These are phyloP conservation scores for Geoglossum cookeanum DNA, from an alignment of 2,329 filamentous ascomycete genomes.

Conservation along the genomic window DNA sequence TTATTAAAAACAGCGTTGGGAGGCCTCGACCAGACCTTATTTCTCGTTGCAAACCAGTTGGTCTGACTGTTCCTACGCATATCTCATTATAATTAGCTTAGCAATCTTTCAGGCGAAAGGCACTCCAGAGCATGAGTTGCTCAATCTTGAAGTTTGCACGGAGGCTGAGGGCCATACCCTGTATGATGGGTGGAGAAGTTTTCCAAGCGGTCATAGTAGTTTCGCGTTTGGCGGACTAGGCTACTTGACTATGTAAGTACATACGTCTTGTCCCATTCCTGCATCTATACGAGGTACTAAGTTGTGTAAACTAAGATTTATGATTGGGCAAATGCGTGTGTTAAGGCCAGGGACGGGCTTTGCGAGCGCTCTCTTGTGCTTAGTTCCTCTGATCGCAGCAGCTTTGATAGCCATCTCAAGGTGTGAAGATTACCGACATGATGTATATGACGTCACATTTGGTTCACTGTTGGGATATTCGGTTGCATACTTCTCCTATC, in stretches of 20 bases:
- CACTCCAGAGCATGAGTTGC: slow-evolving; percentile 34
- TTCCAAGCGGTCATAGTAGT: slow-evolving; percentile 42
- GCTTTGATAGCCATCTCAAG: slow-evolving; percentile 49
- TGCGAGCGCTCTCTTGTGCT: slow-evolving; percentile 35
- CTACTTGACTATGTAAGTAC: slow-evolving; percentile 30
- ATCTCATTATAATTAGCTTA: neutral
- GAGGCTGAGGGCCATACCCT: slow-evolving; percentile 47
- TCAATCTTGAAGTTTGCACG: slow-evolving; percentile 53
- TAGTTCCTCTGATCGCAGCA: slow-evolving; percentile 41
- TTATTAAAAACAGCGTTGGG: slow-evolving; percentile 77
- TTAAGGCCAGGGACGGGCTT: slow-evolving; percentile 30
- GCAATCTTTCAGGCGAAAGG: slow-evolving; percentile 14
- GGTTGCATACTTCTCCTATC: slow-evolving; percentile 46
- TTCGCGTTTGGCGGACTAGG: slow-evolving; percentile 42
- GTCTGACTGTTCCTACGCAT: slow-evolving; percentile 13
- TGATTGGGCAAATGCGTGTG: slow-evolving; percentile 46
- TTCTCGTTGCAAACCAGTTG: slow-evolving; percentile 59
- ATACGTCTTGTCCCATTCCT: slow-evolving; percentile 13
- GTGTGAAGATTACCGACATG: slow-evolving; percentile 51
- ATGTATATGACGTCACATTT: slow-evolving; percentile 48
- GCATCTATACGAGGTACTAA: slow-evolving; percentile 6
- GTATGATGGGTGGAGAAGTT: slow-evolving; percentile 49
- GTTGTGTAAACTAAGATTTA: slow-evolving; percentile 25
- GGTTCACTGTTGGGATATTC: slow-evolving; percentile 40
- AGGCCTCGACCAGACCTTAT: slow-evolving; percentile 73